These are phyloP conservation scores for Phalaenopsis equestris DNA, from an alignment of 106 monocot genomes.

Conservation along the genomic window DNA sequence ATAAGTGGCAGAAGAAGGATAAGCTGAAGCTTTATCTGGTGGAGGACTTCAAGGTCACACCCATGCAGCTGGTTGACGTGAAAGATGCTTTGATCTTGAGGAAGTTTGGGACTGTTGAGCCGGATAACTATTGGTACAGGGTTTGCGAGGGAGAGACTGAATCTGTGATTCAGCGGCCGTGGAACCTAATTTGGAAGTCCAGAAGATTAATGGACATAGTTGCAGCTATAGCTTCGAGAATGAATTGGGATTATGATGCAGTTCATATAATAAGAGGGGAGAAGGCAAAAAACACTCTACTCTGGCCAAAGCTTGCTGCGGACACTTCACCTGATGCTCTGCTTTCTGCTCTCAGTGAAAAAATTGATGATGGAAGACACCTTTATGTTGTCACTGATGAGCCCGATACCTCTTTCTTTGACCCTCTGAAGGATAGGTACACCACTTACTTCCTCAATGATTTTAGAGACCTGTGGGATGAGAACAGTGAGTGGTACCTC, in stretches of 20 bases:
- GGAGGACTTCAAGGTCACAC: constrained; percentile 62
- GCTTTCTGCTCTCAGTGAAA: constrained; percentile 39
- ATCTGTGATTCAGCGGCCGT: constrained; percentile 56
- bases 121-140: constrained; percentile 92
- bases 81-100: constrained; percentile 80
- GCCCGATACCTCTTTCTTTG: constrained; percentile 42
- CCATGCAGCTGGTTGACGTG: constrained; percentile 41
- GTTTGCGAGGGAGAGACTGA: constrained; percentile 90
- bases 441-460: constrained; percentile 64
- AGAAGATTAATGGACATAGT: constrained; percentile 74
- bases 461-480: constrained; percentile 74
- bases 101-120: constrained; percentile 82
- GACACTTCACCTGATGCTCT: constrained; percentile 59
- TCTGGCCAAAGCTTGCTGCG: constrained; percentile 58
- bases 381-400: constrained; percentile 75
- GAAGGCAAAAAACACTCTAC: constrained; percentile 47
- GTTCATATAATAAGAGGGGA: constrained; percentile 72
- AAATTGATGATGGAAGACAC: constrained; percentile 65
- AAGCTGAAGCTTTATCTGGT: constrained; percentile 47
- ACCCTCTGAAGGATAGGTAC: constrained; percentile 72
- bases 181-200: constrained; percentile 73
- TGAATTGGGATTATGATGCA: constrained; percentile 86
- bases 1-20: constrained; percentile 68
- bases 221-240: constrained; percentile 47
- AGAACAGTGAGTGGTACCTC: constrained; percentile 70